Evolutionary conservation across 1,284 basidiomycete species (phyloP).

Genomic region (Ceratobasidium sp.): DNA sequence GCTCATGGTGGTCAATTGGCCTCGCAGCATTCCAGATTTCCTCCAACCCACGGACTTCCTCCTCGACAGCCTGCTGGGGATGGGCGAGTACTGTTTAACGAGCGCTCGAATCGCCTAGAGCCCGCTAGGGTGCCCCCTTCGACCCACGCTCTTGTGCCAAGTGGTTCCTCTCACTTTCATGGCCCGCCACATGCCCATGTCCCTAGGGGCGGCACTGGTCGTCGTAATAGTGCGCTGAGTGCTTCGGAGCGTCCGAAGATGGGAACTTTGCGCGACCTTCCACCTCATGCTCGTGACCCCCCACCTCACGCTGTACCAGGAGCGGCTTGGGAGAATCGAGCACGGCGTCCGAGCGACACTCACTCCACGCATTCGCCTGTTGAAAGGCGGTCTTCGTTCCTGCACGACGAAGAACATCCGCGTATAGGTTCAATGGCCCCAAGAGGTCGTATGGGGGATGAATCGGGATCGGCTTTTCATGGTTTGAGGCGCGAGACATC

Average conservation of each 20-base stretch:
- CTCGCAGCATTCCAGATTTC: conserved; percentile 53
- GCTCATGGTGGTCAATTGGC: conserved; percentile 49
- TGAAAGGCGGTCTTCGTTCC: conserved; percentile 33
- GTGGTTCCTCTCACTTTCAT: conserved; percentile 25
- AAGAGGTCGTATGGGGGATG: not conserved
- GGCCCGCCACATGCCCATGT: conserved; percentile 52
- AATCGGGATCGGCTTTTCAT: conserved; percentile 6
- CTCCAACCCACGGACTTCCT: conserved; percentile 36
- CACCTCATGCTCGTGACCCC: conserved; percentile 60
- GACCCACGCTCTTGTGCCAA: conserved; percentile 41
- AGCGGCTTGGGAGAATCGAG: not conserved
- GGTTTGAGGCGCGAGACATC: conserved; percentile 32
- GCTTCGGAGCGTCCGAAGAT: conserved; percentile 21
- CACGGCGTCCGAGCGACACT: conserved; percentile 30
- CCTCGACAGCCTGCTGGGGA: conserved; percentile 49
- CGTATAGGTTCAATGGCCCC: not conserved
- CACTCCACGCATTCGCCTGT: conserved; percentile 17
- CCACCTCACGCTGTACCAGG: conserved; percentile 55
- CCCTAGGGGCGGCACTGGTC: conserved; percentile 47
- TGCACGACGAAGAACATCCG: conserved; percentile 31
- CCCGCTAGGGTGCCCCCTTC: conserved; percentile 52
- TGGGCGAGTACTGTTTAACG: conserved; percentile 81
- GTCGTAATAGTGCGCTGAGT: conserved; percentile 28
- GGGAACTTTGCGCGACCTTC: conserved; percentile 48
- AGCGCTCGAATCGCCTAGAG: conserved; percentile 83